These are phyloP conservation scores for Pyrrhoderma noxium DNA, from an alignment of 1,284 basidiomycete genomes.

Conservation along the genomic window DNA sequence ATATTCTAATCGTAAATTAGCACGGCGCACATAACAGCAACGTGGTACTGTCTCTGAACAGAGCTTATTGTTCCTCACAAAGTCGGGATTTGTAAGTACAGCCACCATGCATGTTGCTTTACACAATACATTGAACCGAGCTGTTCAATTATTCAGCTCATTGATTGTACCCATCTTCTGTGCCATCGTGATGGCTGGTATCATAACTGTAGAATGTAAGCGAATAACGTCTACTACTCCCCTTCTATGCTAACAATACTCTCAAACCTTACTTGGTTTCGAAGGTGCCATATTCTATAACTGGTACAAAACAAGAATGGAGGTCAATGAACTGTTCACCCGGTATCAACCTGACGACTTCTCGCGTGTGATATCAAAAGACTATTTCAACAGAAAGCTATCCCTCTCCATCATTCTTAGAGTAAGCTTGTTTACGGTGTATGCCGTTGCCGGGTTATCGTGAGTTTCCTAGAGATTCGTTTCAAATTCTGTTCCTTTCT, in stretches of 20 bases:
- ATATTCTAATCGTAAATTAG: conserved; percentile 2
- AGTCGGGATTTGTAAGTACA: conserved; percentile 14
- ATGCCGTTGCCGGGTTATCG: conserved; percentile 36
- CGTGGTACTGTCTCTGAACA: conserved; percentile 5
- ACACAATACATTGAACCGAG: not conserved
- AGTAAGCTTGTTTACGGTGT: conserved; percentile 37
- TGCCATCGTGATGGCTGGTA: conserved; percentile 31
- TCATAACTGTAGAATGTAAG: conserved; percentile 41
- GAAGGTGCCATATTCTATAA: conserved; percentile 19
- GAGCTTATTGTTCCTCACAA: conserved; percentile 14
- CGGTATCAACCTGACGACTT: conserved; percentile 4
- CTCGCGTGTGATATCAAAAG: not conserved
- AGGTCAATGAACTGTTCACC: conserved; percentile 21
- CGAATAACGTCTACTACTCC: conserved; percentile 1
- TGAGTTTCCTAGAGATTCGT: conserved; percentile 24
- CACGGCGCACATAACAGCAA: conserved; percentile 16
- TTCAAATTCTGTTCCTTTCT: conserved; percentile 4
- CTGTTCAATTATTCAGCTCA: conserved; percentile 24
- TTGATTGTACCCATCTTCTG: conserved; percentile 42
- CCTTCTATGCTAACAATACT: conserved; percentile 7
- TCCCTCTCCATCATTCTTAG: conserved; percentile 26
- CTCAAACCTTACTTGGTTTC: conserved; percentile 27
- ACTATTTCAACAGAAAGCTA: conserved; percentile 10
- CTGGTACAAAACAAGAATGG: conserved; percentile 14
- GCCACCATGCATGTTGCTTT: conserved; percentile 19